Base-by-base conservation (phyloP, 202 grass and related monocot genomes). In the Setaria italica region DNA sequence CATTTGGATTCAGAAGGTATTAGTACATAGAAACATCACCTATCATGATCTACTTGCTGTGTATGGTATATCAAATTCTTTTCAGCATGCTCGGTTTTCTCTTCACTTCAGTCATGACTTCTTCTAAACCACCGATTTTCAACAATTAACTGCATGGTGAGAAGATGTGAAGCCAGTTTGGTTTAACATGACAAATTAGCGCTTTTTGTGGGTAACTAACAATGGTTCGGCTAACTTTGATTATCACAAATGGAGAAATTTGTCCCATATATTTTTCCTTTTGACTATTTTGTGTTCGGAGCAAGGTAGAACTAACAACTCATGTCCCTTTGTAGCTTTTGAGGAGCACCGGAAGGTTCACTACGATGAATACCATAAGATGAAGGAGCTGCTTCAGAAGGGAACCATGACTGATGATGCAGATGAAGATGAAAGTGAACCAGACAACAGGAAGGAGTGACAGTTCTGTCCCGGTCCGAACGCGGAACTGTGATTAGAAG, bases 361-460 rank as follows among this genome's bases (percentile, higher is more conserved):
- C 81, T 88, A 88, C 1, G 81, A 88, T 67, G 81, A 88, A 66
- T 88, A 74, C 30, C 87, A n/a, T 9, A 88, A 88, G 58, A 72
- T 88, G 81, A 84, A 84, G 75, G 58, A 84, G 9, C 47, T 58
- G 60, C 67, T 47, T 88, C 58, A 84, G 67, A 88, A 84, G 87
- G 81, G 87, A 80, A 84, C 75, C 58, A 30, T 39, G 35, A 37
- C 49, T 32, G 48, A 83, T 35, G 86, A 82, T 19, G 65, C 54
- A 21, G 79, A 83, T 56, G 87, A 84, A 67, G 57, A 76, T 65
- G 80, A 55, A 58, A 55, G 56, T 62, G 66, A 30, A 56, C 33
- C 6, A 71, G 46, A 39, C 13, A 72, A 39, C 39, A 69, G 39
- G 43, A 78, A 79, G 32, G 55, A 14, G 16, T 67, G 60, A 57